Percentiles rank a stretch among this genome's conserved stretches.
These are phyloP conservation scores for Leccinum subfulvum DNA, from an alignment of 1,284 basidiomycete species.

Conservation along the genomic window DNA sequence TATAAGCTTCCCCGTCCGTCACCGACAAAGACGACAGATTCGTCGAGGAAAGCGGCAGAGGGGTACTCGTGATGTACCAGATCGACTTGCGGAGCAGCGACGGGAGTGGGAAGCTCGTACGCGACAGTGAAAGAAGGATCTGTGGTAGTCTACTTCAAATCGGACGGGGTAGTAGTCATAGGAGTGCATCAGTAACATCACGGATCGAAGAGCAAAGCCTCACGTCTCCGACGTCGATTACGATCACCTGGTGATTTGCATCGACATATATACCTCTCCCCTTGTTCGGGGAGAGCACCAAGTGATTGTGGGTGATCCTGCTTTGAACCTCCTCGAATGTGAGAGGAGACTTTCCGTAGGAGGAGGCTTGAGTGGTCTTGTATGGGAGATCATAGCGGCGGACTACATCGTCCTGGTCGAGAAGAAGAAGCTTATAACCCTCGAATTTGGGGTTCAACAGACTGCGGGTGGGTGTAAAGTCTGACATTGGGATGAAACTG, in stretches of 20 bases:
- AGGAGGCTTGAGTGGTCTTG: conserved; percentile 58
- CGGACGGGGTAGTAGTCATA: conserved; percentile 6
- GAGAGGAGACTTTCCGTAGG: conserved; percentile 57
- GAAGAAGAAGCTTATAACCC: conserved; percentile 71
- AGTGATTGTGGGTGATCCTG: conserved; percentile 84
- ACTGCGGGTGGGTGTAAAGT: conserved; percentile 40
- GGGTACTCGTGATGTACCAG: conserved; percentile 71
- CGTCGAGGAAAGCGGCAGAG: conserved; percentile 58
- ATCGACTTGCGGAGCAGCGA: conserved; percentile 40
- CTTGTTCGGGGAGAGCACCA: conserved; percentile 50
- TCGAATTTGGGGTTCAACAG: conserved; percentile 84
- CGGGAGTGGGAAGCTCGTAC: conserved; percentile 57
- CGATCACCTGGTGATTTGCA: conserved; percentile 58
- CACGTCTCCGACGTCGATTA: conserved; percentile 59
- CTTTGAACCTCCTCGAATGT: conserved; percentile 81
- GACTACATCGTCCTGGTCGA: conserved; percentile 55
- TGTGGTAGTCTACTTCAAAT: conserved; percentile 46
- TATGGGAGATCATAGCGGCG: conserved; percentile 50
- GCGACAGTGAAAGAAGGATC: conserved; percentile 56
- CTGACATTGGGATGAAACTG: conserved; percentile 24
- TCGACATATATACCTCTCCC: conserved; percentile 71
- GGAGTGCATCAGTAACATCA: conserved; percentile 18
- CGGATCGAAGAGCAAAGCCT: conserved; percentile 27
- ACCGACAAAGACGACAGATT: conserved; percentile 56
- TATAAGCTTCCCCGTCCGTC: conserved; percentile 76